Base-by-base conservation (phyloP, 768 basidiomycete genomes). In the Suillus plorans region DNA sequence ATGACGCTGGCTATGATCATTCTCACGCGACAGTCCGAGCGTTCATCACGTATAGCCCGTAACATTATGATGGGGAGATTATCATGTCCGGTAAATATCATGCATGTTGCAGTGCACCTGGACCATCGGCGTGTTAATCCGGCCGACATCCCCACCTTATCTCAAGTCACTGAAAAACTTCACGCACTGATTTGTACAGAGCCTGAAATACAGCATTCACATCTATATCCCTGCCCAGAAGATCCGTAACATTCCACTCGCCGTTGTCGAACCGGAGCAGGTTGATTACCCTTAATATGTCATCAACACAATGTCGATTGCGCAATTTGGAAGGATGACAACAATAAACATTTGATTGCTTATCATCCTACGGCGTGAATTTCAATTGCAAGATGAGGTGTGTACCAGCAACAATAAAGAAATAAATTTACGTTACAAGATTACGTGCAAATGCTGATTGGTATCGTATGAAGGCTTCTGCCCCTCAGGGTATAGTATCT, bases 361-460 rank as follows among this genome's bases (percentile, higher is more conserved):
- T 55, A 55, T 55, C 53, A 55, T 55, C 53, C 53, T 55, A 39
- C 61, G 37, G 37, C 63, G 45, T 49, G 47, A 34, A 64, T 47
- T 65, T 28, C 39, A 39, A 41, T 65, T 64, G 62, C 47, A 65
- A 64, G 66, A 66, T 22, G 59, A 44, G 37, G 37, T 65, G 47
- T 64, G 36, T 47, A 44, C 60, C 63, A 64, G 63, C 41, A 59
- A 66, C 65, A 67, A 69, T 71, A 66, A 36, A 68, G 68, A 63
- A 66, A 70, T 68, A 69, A 67, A 37, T 63, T 70, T 70, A 77
- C 68, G 67, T 61, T 76, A 75, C 67, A 67, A 59, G 58, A 75
- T 77, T 77, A 76, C 66, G 76, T 66, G 62, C 63, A 64, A 22
- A 62, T 44, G 41, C 63, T 45, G 53, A 63, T 63, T 67, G 62